Evolutionary conservation across 164 flowering plant genomes (phyloP).

Genomic region (Nelumbo lutea): DNA sequence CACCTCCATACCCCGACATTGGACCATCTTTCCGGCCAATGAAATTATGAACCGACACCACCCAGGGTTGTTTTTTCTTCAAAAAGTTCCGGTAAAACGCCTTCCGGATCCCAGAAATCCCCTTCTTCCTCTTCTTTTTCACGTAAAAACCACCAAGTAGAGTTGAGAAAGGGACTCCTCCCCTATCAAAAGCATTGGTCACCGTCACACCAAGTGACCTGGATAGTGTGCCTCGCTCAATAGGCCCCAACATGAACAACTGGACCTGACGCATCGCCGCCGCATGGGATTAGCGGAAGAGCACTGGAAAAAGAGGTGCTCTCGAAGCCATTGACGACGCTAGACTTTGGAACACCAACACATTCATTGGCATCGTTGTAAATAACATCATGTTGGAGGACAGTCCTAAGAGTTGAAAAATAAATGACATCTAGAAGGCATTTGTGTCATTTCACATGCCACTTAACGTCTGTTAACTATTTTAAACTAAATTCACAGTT

Average conservation of each 20-base stretch:
- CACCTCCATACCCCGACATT: slow-evolving; percentile 14
- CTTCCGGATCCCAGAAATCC: slow-evolving; percentile 47
- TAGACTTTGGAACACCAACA: slow-evolving; percentile 18
- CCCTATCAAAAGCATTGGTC: slow-evolving; percentile 14
- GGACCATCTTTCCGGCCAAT: slow-evolving; percentile 38
- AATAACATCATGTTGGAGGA: slow-evolving; percentile 46
- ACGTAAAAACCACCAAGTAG: slow-evolving; percentile 52
- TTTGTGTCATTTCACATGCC: no score
- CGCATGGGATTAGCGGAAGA: slow-evolving; percentile 66
- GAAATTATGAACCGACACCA: slow-evolving; percentile 65
- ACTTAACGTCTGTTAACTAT: no score
- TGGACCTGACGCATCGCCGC: slow-evolving; percentile 45
- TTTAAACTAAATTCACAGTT: no score
- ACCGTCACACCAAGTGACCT: slow-evolving; percentile 58
- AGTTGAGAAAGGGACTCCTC: slow-evolving; percentile 61
- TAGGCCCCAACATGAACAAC: slow-evolving; percentile 91
- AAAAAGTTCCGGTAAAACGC: slow-evolving; percentile 45
- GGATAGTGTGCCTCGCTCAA: slow-evolving; percentile 82
- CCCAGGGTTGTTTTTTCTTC: slow-evolving; percentile 69
- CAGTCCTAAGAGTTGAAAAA: slow-evolving; percentile 68
- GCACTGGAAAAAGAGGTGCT: slow-evolving; percentile 75
- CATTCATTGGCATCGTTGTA: slow-evolving; percentile 28
- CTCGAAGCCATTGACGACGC: slow-evolving; percentile 64
- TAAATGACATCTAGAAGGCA: no score
- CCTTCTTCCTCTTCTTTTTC: slow-evolving; percentile 52